Percentiles rank a stretch among this genome's conserved stretches.
These are phyloP conservation scores for Pseudocercospora cruenta DNA, from an alignment of 2,329 filamentous ascomycete genomes.

Conservation along the genomic window DNA sequence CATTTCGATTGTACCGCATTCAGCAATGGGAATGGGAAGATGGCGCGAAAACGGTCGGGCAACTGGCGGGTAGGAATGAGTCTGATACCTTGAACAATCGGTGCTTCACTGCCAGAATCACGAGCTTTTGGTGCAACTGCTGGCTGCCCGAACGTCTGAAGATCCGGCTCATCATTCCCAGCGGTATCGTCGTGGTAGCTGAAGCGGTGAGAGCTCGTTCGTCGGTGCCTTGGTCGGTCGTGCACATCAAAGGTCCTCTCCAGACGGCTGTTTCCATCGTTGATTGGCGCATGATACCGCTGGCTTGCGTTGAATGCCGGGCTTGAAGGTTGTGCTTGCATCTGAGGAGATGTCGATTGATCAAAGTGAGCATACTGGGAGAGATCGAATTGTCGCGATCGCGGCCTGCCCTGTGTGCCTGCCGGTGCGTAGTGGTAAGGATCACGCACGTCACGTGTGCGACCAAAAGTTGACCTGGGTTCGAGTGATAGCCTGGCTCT, in stretches of 20 bases:
- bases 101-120: constrained; percentile 25
- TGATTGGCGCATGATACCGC: neutral
- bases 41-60: constrained; percentile 68
- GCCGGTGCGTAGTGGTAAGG: neutral
- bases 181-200: neutral
- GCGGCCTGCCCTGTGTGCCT: neutral
- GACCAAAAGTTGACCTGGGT: constrained; percentile 8
- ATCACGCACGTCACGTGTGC: neutral
- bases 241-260: neutral
- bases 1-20: constrained; percentile 84
- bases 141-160: neutral
- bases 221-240: neutral
- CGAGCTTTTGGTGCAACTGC: neutral
- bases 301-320: constrained; percentile 7
- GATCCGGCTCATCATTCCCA: neutral
- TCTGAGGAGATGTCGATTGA: neutral
- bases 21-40: constrained; percentile 76
- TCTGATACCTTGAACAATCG: constrained; percentile 61
- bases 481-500: constrained; percentile 44
- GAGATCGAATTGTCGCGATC: neutral
- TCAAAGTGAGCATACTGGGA: constrained; percentile 1
- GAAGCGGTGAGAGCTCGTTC: neutral
- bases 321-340: neutral
- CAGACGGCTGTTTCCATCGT: neutral
- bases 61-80: constrained; percentile 64